These are phyloP conservation scores for Osmanthus fragrans DNA, from an alignment of 257 asterid genomes.

Conservation along the genomic window DNA sequence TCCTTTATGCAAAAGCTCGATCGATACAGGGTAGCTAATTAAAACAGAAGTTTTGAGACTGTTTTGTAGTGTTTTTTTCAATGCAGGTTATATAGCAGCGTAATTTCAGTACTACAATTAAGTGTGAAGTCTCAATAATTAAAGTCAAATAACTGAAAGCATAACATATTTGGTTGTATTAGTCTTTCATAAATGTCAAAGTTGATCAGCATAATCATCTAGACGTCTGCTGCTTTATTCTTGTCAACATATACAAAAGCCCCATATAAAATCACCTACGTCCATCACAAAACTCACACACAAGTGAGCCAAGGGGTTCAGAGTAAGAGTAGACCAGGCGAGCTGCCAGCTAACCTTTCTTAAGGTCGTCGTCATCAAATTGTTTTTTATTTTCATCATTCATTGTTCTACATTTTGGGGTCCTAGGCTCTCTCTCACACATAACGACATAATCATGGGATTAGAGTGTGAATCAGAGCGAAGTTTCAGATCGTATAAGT, in stretches of 20 bases:
- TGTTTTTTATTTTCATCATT: too few species aligned
- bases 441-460: constrained; percentile 31
- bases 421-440: neutral
- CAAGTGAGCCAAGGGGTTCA: neutral
- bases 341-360: neutral
- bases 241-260: neutral
- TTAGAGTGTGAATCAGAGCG: constrained; percentile 17
- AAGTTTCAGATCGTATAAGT: constrained; percentile 33
- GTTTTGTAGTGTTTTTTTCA: too few species aligned
- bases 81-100: neutral
- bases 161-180: neutral
- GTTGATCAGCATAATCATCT: neutral
- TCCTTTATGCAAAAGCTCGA: neutral
- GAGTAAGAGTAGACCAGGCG: constrained; percentile 9
- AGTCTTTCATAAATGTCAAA: neutral
- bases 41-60: neutral
- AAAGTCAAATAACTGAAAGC: neutral
- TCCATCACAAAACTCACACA: neutral
- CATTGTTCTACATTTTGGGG: neutral
- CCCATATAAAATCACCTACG: neutral
- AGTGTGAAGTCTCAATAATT: neutral
- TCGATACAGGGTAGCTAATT: neutral
- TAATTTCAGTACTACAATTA: neutral
- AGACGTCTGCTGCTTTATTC: neutral
- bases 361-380: neutral